Evolutionary conservation across 345 rosid genomes (phyloP).

Genomic region (Boechera divaricarpa): DNA sequence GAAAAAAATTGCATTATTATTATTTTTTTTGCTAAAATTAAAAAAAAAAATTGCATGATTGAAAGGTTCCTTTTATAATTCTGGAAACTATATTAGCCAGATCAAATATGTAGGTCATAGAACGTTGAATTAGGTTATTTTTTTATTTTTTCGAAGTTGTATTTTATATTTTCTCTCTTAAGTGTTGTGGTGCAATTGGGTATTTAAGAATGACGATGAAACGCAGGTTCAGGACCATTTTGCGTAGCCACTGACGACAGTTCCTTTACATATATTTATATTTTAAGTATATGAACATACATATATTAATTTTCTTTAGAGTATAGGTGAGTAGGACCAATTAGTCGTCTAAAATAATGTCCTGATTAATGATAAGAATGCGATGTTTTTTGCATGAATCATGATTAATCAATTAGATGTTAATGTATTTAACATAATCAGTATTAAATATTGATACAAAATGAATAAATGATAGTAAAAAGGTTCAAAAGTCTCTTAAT

Average conservation of each 20-base stretch:
- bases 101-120: constrained; percentile 26
- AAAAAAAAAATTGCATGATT: background rate
- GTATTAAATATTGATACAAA: background rate
- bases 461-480: background rate
- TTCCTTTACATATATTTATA: constrained; percentile 1
- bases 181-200: constrained; percentile 9
- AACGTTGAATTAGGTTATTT: background rate
- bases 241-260: constrained; percentile 17
- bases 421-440: too few species aligned
- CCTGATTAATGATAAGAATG: constrained; percentile 22
- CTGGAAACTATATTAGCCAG: constrained; percentile 8
- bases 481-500: background rate
- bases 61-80: background rate
- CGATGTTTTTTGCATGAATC: constrained; percentile 44
- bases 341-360: constrained; percentile 19
- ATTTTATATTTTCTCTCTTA: background rate
- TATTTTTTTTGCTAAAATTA: too few species aligned
- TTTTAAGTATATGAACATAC: constrained; percentile 7
- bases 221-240: constrained; percentile 29
- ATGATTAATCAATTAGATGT: constrained; percentile 11
- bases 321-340: constrained; percentile 39
- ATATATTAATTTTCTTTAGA: constrained; percentile 16
- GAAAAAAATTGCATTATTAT: background rate
- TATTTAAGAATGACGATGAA: constrained; percentile 32
- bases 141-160: background rate